These are phyloP conservation scores for Fusarium mexicanum DNA, from an alignment of 2,329 filamentous ascomycete genomes.

Conservation along the genomic window DNA sequence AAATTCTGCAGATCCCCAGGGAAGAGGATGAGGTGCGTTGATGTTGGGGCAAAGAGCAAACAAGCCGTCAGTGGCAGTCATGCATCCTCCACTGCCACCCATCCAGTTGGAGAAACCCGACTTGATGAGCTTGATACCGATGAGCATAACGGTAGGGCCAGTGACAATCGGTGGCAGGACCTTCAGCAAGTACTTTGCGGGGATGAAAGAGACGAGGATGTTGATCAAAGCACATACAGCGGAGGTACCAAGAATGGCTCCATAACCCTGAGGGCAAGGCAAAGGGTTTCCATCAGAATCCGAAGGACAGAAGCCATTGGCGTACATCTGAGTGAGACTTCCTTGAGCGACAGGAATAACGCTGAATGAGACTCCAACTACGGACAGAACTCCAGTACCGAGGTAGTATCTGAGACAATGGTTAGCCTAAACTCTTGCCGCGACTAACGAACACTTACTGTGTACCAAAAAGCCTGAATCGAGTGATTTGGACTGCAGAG, in stretches of 20 bases:
- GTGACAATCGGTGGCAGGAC: constrained; percentile 85
- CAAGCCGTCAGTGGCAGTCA: constrained; percentile 60
- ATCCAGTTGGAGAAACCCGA: constrained; percentile 82
- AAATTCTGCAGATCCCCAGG: constrained; percentile 82
- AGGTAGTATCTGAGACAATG: constrained; percentile 70
- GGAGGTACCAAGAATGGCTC: constrained; percentile 74
- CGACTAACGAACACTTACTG: constrained; percentile 49
- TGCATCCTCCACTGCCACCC: constrained; percentile 73
- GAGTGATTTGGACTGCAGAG: constrained; percentile 79
- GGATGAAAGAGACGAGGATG: constrained; percentile 78
- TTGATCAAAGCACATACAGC: constrained; percentile 74
- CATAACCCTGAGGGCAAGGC: constrained; percentile 81
- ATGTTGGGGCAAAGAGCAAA: constrained; percentile 74
- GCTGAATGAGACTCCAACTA: constrained; percentile 68
- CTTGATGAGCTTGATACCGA: constrained; percentile 77
- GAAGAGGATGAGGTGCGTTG: constrained; percentile 74
- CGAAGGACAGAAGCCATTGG: constrained; percentile 72
- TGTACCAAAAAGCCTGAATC: constrained; percentile 77
- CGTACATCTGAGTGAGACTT: constrained; percentile 80
- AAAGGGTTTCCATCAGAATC: constrained; percentile 71
- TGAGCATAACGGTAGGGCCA: constrained; percentile 74
- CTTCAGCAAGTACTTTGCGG: constrained; percentile 72
- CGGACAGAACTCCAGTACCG: constrained; percentile 82
- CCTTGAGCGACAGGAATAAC: constrained; percentile 62
- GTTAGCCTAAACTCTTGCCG: neutral